These are phyloP conservation scores for Flaveria brownii DNA, from an alignment of 129 eudicot genomes.

Conservation along the genomic window DNA sequence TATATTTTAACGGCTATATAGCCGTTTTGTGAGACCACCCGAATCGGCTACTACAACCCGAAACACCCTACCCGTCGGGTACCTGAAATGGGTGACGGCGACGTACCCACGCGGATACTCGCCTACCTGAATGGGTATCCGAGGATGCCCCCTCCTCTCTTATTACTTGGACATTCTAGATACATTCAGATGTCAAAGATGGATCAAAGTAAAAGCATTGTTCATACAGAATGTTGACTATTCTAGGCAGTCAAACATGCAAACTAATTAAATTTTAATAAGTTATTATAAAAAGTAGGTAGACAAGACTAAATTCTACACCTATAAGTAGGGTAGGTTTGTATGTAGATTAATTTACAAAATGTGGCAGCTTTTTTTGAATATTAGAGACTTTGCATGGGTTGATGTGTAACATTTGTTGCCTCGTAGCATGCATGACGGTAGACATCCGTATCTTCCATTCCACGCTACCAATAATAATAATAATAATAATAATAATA, in stretches of 20 bases:
- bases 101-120: no score
- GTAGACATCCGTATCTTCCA: slow-evolving; percentile 43
- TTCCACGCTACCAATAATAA: slow-evolving; percentile 32
- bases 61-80: no score
- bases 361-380: slow-evolving; percentile 30
- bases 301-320: slow-evolving; percentile 26
- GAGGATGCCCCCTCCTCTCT: no score
- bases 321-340: slow-evolving; percentile 15
- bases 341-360: slow-evolving; percentile 15
- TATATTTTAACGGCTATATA: no score
- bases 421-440: slow-evolving; percentile 42
- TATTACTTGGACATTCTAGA: background rate
- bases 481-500: no score
- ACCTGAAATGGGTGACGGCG: no score
- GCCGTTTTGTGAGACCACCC: no score
- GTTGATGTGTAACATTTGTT: slow-evolving; percentile 13
- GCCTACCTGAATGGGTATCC: no score
- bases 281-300: slow-evolving; percentile 3
- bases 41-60: no score
- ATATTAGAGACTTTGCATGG: slow-evolving; percentile 14
- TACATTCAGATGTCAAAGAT: background rate
- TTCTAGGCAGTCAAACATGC: slow-evolving; percentile 27
- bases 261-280: background rate
- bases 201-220: background rate
- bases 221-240: slow-evolving; percentile 20